Percentiles rank a stretch among this genome's conserved stretches.
Evolutionary conservation across 2,329 filamentous ascomycete genomes (phyloP).

Genomic region (Fusarium avenaceum): DNA sequence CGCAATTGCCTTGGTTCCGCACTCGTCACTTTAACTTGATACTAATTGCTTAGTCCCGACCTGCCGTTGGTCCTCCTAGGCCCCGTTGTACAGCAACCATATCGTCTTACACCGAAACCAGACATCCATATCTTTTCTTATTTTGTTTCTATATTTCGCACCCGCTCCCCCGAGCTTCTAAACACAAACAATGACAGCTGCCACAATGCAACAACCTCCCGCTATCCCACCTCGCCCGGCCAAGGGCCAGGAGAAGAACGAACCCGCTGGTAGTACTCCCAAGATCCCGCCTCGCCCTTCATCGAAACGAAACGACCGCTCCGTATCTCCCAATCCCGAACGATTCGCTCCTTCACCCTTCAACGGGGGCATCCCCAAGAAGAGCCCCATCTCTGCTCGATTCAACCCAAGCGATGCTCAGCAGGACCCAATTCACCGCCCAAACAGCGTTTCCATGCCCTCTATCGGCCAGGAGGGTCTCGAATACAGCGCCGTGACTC

Average conservation of each 20-base stretch:
- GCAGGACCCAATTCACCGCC: conserved; percentile 67
- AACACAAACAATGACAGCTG: conserved; percentile 61
- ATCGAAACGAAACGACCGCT: conserved; percentile 79
- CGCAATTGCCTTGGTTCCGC: conserved; percentile 31
- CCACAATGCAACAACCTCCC: conserved; percentile 65
- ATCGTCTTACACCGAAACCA: conserved; percentile 35
- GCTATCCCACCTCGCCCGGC: conserved; percentile 69
- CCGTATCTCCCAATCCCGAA: conserved; percentile 80
- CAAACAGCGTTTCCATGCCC: conserved; percentile 84
- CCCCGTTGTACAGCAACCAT: conserved; percentile 26
- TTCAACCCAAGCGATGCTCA: conserved; percentile 55
- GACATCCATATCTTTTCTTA: conserved; percentile 15
- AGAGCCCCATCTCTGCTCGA: conserved; percentile 58
- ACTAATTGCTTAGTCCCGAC: conserved; percentile 47
- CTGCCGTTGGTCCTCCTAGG: conserved; percentile 38
- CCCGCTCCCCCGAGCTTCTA: conserved; percentile 39
- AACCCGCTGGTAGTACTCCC: conserved; percentile 60
- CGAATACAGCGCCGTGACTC: conserved; percentile 78
- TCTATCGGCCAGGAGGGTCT: conserved; percentile 89
- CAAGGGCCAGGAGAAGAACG: conserved; percentile 63
- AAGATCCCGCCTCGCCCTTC: conserved; percentile 83
- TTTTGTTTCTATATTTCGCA: conserved; percentile 29
- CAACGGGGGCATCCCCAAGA: conserved; percentile 74
- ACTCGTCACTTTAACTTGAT: conserved; percentile 38
- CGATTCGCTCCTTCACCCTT: conserved; percentile 88